Percentiles rank a stretch among this genome's conserved stretches.
Evolutionary conservation across 805 yeast species (phyloP).

Genomic region (Osmozyma mogii): DNA sequence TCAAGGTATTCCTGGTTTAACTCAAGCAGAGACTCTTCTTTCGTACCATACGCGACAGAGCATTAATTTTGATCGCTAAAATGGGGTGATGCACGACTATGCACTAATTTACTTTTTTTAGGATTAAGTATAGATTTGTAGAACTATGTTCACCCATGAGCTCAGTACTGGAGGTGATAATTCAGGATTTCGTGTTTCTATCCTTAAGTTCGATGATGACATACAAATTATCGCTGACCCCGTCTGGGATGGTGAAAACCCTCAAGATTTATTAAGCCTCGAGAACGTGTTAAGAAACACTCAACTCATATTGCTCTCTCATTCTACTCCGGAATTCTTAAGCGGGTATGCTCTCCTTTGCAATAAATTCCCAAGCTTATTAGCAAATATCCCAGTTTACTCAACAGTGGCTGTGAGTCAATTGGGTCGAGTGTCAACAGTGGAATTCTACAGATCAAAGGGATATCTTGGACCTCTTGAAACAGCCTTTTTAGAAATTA

Average conservation of each 20-base stretch:
- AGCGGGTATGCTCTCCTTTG: constrained; percentile 74
- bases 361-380: constrained; percentile 44
- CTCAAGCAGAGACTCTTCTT: constrained; percentile 41
- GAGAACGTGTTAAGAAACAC: constrained; percentile 34
- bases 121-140: too few species aligned
- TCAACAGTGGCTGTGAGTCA: constrained; percentile 87
- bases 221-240: constrained; percentile 62
- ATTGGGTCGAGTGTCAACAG: constrained; percentile 75
- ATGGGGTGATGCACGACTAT: neutral
- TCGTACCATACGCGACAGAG: constrained; percentile 36
- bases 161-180: too few species aligned
- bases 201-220: constrained; percentile 49
- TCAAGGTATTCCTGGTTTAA: constrained; percentile 42
- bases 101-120: neutral
- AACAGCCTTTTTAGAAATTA: constrained; percentile 50
- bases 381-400: constrained; percentile 63
- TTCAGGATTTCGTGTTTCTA: too few species aligned
- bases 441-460: constrained; percentile 67
- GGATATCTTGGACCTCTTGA: constrained; percentile 72
- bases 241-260: constrained; percentile 55
- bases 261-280: constrained; percentile 25
- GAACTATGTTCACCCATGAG: too few species aligned
- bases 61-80: constrained; percentile 20
- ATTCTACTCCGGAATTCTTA: constrained; percentile 68
- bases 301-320: constrained; percentile 75